Evolutionary conservation across 495 filamentous ascomycete genomes (phyloP).

Genomic region (Pyrenopolyporus hunteri): DNA sequence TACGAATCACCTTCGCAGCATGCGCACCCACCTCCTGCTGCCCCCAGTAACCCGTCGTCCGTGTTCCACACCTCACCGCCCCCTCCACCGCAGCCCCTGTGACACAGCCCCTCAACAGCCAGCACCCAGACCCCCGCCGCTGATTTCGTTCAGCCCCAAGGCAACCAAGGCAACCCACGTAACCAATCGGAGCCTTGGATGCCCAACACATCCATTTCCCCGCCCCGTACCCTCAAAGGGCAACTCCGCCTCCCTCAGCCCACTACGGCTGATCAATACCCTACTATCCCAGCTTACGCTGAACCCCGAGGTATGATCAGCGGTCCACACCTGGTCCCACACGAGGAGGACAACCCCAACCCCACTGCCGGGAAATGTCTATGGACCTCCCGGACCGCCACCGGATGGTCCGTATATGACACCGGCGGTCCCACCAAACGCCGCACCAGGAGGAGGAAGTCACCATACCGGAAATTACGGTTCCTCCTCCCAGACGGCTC

Average conservation of each 20-base stretch:
- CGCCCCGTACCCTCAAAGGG: background rate
- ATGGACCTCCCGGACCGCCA: background rate
- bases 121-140: background rate
- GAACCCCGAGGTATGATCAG: background rate
- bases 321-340: background rate
- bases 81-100: background rate
- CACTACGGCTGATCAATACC: background rate
- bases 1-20: background rate
- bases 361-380: background rate
- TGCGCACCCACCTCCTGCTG: too few relatives aligned
- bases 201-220: background rate
- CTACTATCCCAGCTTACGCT: background rate
- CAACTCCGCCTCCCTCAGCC: background rate
- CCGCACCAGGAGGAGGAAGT: background rate
- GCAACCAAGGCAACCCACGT: background rate
- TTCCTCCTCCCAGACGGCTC: slow-evolving; percentile 4
- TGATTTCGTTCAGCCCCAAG: background rate
- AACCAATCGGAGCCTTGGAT: background rate
- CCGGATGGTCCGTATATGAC: background rate
- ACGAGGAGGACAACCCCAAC: background rate
- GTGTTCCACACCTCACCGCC: background rate
- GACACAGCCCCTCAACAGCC: background rate
- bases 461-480: background rate
- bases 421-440: background rate
- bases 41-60: background rate